phyloP scores from a whole-genome alignment of 257 asterid genomes.

The Vinca minor region DNA sequence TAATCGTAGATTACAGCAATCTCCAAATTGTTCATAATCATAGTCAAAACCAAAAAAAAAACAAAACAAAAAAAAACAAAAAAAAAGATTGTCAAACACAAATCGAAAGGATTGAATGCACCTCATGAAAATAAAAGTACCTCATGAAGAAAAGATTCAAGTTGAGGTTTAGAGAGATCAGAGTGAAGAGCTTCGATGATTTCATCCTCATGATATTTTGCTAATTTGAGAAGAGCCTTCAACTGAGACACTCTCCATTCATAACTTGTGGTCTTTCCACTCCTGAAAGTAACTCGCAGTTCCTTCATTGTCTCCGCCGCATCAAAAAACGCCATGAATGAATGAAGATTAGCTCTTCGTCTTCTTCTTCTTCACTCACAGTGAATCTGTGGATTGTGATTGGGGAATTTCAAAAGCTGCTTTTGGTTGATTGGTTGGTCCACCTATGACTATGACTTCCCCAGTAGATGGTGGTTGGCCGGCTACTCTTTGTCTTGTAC shows the following conservation, averaged over 20 bases:
- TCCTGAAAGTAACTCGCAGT: slow-evolving; percentile 38
- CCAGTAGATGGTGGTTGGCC: no score
- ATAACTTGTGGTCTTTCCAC: slow-evolving; percentile 57
- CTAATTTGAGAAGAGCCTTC: slow-evolving; percentile 47
- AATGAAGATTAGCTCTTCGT: no score
- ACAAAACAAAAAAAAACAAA: background rate
- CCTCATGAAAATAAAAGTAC: slow-evolving; percentile 14
- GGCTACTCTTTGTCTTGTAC: no score
- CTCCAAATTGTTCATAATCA: background rate
- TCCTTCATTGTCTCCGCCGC: slow-evolving; percentile 46
- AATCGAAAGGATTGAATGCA: background rate
- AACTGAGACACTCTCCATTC: slow-evolving; percentile 87
- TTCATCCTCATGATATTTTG: slow-evolving; percentile 50
- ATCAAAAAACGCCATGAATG: slow-evolving; percentile 37
- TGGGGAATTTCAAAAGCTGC: no score
- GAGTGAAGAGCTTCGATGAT: slow-evolving; percentile 52
- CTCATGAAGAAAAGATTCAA: slow-evolving; percentile 69
- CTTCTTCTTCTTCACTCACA: no score
- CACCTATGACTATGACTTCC: no score
- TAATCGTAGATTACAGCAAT: background rate
- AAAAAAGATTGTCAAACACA: background rate
- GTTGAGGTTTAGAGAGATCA: slow-evolving; percentile 70
- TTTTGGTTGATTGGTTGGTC: no score
- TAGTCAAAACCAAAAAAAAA: background rate
- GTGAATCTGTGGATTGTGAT: no score